These are phyloP conservation scores for Cercospora beticola DNA, from an alignment of 2,329 filamentous ascomycete species.

Conservation along the genomic window DNA sequence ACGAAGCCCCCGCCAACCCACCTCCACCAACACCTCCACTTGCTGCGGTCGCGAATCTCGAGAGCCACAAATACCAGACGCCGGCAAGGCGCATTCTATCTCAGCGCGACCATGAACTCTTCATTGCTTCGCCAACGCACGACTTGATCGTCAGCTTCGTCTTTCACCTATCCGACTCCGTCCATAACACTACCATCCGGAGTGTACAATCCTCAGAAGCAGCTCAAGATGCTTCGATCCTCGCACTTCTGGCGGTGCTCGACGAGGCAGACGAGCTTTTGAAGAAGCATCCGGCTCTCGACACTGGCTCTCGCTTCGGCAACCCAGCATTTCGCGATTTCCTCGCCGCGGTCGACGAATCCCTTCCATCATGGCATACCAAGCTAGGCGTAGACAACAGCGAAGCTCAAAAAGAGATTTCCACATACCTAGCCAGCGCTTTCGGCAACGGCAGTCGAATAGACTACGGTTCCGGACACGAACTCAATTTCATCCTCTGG, in stretches of 20 bases:
- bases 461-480: slow-evolving; percentile 96
- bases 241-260: slow-evolving; percentile 67
- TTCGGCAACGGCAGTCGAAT: slow-evolving; percentile 86
- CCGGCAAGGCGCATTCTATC: slow-evolving; percentile 82
- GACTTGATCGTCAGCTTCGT: slow-evolving; percentile 78
- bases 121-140: slow-evolving; percentile 74
- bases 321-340: slow-evolving; percentile 88
- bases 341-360: slow-evolving; percentile 61
- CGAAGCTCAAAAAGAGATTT: slow-evolving; percentile 66
- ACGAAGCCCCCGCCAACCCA: slow-evolving; percentile 48
- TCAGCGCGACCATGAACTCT: slow-evolving; percentile 73
- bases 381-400: slow-evolving; percentile 54
- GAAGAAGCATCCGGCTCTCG: slow-evolving; percentile 70
- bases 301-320: slow-evolving; percentile 89
- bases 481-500: slow-evolving; percentile 97
- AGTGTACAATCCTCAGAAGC: slow-evolving; percentile 52
- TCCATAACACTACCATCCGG: slow-evolving; percentile 68
- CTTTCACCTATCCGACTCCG: slow-evolving; percentile 80
- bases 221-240: slow-evolving; percentile 60
- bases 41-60: slow-evolving; percentile 61
- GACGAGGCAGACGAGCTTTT: slow-evolving; percentile 68
- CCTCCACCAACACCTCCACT: slow-evolving; percentile 74
- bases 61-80: slow-evolving; percentile 57
- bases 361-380: slow-evolving; percentile 62
- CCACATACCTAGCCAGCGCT: slow-evolving; percentile 75